phyloP scores from a whole-genome alignment of 2,329 filamentous ascomycete species.

The Chaetomium sp. region DNA sequence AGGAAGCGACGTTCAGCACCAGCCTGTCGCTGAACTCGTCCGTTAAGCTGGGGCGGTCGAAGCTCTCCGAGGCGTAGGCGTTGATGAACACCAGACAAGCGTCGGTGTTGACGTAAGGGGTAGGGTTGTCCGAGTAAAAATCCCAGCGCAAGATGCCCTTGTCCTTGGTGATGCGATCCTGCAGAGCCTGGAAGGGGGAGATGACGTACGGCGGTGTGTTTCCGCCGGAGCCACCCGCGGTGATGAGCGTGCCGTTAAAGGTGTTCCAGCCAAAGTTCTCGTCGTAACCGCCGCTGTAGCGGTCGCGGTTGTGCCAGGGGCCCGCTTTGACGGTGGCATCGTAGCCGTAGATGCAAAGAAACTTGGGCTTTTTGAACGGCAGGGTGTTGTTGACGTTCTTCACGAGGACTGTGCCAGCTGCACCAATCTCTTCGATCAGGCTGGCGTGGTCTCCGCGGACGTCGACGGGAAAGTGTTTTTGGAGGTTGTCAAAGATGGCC shows the following conservation, averaged over 20 bases:
- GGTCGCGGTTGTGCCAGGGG: constrained; percentile 52
- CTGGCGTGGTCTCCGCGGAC: constrained; percentile 35
- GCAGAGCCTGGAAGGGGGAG: constrained; percentile 60
- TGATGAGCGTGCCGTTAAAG: constrained; percentile 54
- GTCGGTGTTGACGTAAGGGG: constrained; percentile 53
- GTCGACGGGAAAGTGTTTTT: constrained; percentile 31
- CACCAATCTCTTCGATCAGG: constrained; percentile 46
- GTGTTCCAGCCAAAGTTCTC: constrained; percentile 53
- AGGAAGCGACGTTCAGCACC: constrained; percentile 59
- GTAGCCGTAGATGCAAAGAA: constrained; percentile 63
- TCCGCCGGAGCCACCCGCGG: constrained; percentile 55
- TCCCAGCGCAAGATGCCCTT: constrained; percentile 62
- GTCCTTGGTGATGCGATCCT: constrained; percentile 55
- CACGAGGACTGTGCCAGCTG: constrained; percentile 35
- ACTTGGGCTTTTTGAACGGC: constrained; percentile 52
- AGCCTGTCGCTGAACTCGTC: constrained; percentile 68
- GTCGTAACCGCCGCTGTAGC: constrained; percentile 46
- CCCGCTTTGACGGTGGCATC: constrained; percentile 57
- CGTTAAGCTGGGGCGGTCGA: constrained; percentile 64
- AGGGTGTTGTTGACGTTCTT: constrained; percentile 50
- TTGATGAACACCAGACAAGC: constrained; percentile 69
- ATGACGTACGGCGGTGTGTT: constrained; percentile 50
- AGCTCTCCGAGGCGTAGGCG: constrained; percentile 76
- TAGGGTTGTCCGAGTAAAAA: constrained; percentile 48
- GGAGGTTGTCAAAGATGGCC: constrained; percentile 25